phyloP scores from a whole-genome alignment of 108 stramenopile species.

The Cylindrotheca closterium region DNA sequence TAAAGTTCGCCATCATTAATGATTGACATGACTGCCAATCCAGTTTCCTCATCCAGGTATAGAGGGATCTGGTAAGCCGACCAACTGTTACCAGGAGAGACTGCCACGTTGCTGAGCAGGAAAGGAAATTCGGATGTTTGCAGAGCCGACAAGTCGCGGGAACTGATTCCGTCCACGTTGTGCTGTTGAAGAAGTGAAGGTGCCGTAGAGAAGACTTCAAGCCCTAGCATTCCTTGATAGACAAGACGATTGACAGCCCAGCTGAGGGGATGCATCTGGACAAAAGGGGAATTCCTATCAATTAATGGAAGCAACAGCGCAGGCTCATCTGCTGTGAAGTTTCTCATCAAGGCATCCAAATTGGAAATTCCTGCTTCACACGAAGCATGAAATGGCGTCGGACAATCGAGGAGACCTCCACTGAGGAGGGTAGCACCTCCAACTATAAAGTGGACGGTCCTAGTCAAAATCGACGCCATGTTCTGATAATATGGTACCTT shows the following conservation, averaged over 20 bases:
- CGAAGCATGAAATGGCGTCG: not conserved
- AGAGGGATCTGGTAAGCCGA: conserved; percentile 6
- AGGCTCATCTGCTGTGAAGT: not conserved
- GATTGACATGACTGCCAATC: conserved; percentile 19
- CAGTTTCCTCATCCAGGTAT: conserved; percentile 23
- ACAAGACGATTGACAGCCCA: conserved; percentile 30
- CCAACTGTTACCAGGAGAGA: conserved; percentile 13
- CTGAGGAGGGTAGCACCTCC: conserved; percentile 4
- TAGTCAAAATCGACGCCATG: too few relatives aligned
- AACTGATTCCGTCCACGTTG: conserved; percentile 1
- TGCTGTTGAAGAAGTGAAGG: conserved; percentile 14
- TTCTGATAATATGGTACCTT: too few relatives aligned
- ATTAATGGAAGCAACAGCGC: not conserved
- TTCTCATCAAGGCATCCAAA: conserved; percentile 4
- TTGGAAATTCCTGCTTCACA: conserved; percentile 14
- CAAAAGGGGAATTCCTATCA: conserved; percentile 13
- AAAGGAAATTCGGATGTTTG: conserved; percentile 15
- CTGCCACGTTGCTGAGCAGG: conserved; percentile 2
- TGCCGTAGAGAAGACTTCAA: conserved; percentile 4
- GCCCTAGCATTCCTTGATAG: conserved; percentile 2
- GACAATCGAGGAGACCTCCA: conserved; percentile 7
- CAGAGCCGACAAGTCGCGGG: conserved; percentile 14
- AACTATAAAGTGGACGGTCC: conserved; percentile 8
- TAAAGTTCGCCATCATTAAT: conserved; percentile 7
- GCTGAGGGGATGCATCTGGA: conserved; percentile 27